phyloP scores from a whole-genome alignment of 257 asterid species.

The Voacanga thouarsii region DNA sequence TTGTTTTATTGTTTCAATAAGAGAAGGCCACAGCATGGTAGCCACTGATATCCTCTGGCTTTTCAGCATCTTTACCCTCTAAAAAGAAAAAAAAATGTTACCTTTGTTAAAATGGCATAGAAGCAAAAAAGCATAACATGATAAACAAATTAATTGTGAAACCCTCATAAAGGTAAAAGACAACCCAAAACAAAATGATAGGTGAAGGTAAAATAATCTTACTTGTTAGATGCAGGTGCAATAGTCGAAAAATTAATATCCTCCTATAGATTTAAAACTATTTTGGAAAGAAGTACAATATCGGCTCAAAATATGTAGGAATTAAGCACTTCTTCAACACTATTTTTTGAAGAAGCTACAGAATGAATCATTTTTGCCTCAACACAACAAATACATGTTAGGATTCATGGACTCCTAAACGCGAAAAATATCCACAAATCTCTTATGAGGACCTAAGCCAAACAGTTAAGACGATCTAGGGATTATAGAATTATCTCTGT shows the following conservation, averaged over 20 bases:
- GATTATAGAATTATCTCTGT: no score
- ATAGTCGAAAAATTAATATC: constrained; percentile 37
- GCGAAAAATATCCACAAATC: no score
- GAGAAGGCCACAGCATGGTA: constrained; percentile 65
- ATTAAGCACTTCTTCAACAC: constrained; percentile 37
- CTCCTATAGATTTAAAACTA: constrained; percentile 49
- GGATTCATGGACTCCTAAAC: no score
- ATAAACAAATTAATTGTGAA: not conserved
- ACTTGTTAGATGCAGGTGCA: constrained; percentile 41
- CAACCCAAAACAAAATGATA: not conserved
- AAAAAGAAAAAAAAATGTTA: constrained; percentile 20
- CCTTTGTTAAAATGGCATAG: not conserved
- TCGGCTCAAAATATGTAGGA: constrained; percentile 38
- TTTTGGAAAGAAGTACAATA: constrained; percentile 41
- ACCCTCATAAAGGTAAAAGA: not conserved
- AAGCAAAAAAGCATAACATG: not conserved
- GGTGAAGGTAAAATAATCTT: constrained; percentile 36
- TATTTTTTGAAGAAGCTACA: constrained; percentile 31
- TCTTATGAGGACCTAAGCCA: no score
- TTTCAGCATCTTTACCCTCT: constrained; percentile 57
- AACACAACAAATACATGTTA: not conserved
- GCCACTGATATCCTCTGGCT: constrained; percentile 29
- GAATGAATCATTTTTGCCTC: constrained; percentile 22
- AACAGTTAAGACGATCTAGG: no score
- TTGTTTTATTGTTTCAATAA: constrained; percentile 53